These are phyloP conservation scores for Phytophthora vignae DNA, from an alignment of 352 stramenopile genomes.

Conservation along the genomic window DNA sequence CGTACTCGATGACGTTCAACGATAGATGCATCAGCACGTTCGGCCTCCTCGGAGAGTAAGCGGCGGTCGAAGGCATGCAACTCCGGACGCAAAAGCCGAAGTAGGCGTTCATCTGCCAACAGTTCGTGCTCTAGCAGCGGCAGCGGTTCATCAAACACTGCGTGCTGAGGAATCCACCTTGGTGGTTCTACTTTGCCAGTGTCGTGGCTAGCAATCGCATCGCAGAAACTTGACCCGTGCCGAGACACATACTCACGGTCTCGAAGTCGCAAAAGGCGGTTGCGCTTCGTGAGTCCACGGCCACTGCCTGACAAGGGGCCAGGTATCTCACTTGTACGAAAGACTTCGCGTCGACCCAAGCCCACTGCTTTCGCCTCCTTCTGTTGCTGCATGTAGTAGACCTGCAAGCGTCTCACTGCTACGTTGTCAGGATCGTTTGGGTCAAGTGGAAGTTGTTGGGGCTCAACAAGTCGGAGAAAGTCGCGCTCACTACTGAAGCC, in stretches of 20 bases:
- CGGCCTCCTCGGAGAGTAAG: conserved; percentile 53
- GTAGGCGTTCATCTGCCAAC: conserved; percentile 56
- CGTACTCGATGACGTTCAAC: conserved; percentile 57
- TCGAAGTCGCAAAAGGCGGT: conserved; percentile 62
- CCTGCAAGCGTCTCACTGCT: conserved; percentile 51
- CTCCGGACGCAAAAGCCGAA: conserved; percentile 72
- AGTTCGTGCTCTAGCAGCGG: conserved; percentile 72
- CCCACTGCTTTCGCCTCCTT: conserved; percentile 42
- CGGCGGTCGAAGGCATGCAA: conserved; percentile 63
- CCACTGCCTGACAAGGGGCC: conserved; percentile 24
- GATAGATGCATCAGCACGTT: conserved; percentile 43
- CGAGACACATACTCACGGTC: conserved; percentile 58
- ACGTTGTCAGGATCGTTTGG: conserved; percentile 81
- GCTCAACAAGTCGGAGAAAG: conserved; percentile 62
- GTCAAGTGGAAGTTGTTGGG: conserved; percentile 55
- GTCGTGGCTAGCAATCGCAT: conserved; percentile 29
- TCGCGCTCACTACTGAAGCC: conserved; percentile 67
- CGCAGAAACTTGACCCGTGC: conserved; percentile 54
- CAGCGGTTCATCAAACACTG: conserved; percentile 75
- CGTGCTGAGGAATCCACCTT: conserved; percentile 34
- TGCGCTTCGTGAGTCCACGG: conserved; percentile 67
- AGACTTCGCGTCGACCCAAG: conserved; percentile 32
- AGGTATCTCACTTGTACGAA: conserved; percentile 30
- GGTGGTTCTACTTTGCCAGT: conserved; percentile 31
- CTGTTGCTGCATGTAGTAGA: conserved; percentile 45